These are phyloP conservation scores for Claviceps fusiformis DNA, from an alignment of 2,329 filamentous ascomycete genomes.

Conservation along the genomic window DNA sequence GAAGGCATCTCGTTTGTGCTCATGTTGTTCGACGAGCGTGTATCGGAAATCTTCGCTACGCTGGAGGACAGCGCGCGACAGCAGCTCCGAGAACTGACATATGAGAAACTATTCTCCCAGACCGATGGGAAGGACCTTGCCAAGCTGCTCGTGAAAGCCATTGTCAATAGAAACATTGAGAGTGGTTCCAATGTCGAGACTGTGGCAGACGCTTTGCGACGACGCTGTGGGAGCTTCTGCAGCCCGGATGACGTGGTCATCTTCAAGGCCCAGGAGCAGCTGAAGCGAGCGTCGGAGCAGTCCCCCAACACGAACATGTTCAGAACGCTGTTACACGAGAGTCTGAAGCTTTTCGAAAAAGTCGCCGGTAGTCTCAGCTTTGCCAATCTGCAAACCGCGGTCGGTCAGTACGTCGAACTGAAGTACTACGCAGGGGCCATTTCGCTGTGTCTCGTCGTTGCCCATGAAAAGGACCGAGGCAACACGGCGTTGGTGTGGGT, in stretches of 20 bases:
- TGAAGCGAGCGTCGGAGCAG: slow-evolving; percentile 77
- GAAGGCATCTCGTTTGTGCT: slow-evolving; percentile 94
- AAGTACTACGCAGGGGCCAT: slow-evolving; percentile 93
- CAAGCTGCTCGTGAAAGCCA: slow-evolving; percentile 89
- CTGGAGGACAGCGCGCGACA: slow-evolving; percentile 58
- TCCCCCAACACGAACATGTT: slow-evolving; percentile 61
- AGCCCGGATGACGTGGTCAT: slow-evolving; percentile 94
- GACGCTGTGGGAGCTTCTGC: slow-evolving; percentile 93
- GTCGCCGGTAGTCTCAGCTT: slow-evolving; percentile 73
- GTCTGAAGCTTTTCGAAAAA: slow-evolving; percentile 73
- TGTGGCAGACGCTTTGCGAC: slow-evolving; percentile 82
- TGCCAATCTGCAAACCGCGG: slow-evolving; percentile 65
- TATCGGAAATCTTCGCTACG: slow-evolving; percentile 72
- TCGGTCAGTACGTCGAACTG: slow-evolving; percentile 65
- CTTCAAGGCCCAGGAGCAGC: slow-evolving; percentile 93
- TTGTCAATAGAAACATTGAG: slow-evolving; percentile 94
- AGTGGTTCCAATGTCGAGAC: slow-evolving; percentile 96
- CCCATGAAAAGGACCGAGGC: slow-evolving; percentile 71
- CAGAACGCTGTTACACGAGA: slow-evolving; percentile 74
- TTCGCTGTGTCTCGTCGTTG: slow-evolving; percentile 70
- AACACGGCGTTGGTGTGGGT: slow-evolving; percentile 79
- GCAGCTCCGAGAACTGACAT: slow-evolving; percentile 65
- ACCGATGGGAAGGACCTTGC: slow-evolving; percentile 73
- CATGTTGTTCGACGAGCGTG: slow-evolving; percentile 85
- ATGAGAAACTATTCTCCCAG: slow-evolving; percentile 74